A percentile compares a stretch with the other conserved stretches of the same genome.
These are phyloP conservation scores for Tephrocybe sp. DNA, from an alignment of 768 basidiomycete genomes.

Conservation along the genomic window DNA sequence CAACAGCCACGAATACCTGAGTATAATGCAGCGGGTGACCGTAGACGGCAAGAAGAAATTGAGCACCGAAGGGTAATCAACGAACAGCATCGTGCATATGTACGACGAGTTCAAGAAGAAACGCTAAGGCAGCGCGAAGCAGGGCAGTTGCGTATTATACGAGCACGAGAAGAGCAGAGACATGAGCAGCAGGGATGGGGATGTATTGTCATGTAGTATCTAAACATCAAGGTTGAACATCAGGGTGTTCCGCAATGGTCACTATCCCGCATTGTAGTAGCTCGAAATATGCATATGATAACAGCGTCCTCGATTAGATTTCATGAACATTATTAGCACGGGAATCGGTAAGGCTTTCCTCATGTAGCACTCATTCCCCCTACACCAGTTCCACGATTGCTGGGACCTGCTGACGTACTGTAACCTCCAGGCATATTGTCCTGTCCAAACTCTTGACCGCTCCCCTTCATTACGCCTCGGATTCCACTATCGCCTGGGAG, in stretches of 20 bases:
- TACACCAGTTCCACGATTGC: not conserved
- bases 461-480: not conserved
- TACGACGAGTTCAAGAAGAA: not conserved
- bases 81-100: not conserved
- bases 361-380: not conserved
- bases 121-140: constrained; percentile 1
- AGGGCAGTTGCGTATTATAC: not conserved
- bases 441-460: not conserved
- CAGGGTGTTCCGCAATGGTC: no score
- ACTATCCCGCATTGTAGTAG: no score
- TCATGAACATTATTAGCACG: not conserved
- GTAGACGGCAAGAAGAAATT: no score
- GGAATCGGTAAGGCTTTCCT: not conserved
- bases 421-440: constrained; percentile 4
- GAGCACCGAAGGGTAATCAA: not conserved
- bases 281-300: no score
- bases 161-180: constrained; percentile 5
- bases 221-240: no score
- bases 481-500: not conserved
- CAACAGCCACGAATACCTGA: no score
- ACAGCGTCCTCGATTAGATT: no score
- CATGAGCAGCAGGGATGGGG: not conserved
- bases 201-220: constrained; percentile 4
- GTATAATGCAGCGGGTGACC: no score
- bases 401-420: not conserved